Evolutionary conservation across 2,329 filamentous ascomycete genomes (phyloP).

Genomic region (Teratosphaeria zuluensis): DNA sequence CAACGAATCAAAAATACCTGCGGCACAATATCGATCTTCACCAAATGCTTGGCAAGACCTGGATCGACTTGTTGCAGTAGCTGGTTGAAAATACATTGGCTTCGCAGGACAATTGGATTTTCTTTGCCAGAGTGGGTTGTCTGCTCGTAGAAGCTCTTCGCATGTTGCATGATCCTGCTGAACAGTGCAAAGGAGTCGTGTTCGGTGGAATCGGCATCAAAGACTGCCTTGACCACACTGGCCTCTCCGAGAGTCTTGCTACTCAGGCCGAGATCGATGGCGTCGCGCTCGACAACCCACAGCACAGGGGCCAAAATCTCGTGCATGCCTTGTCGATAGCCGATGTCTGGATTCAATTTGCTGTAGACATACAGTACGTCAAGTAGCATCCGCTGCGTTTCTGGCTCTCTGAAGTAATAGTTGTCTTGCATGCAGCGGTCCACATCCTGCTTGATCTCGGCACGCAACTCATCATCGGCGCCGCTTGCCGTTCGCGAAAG

Average conservation of each 20-base stretch:
- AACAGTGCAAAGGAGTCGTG: constrained; percentile 87
- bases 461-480: constrained; percentile 70
- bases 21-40: constrained; percentile 77
- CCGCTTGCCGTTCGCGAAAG: constrained; percentile 50
- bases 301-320: constrained; percentile 85
- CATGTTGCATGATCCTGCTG: constrained; percentile 71
- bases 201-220: constrained; percentile 68
- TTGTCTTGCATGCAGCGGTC: constrained; percentile 84
- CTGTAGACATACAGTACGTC: constrained; percentile 92
- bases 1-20: constrained; percentile 98
- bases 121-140: constrained; percentile 23
- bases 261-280: constrained; percentile 45
- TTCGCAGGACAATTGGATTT: constrained; percentile 66
- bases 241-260: constrained; percentile 23
- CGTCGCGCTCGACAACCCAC: constrained; percentile 74
- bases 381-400: constrained; percentile 69
- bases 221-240: constrained; percentile 29
- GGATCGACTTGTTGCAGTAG: constrained; percentile 70
- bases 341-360: constrained; percentile 77
- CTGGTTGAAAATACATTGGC: constrained; percentile 76
- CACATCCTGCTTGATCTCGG: constrained; percentile 91
- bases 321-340: constrained; percentile 98
- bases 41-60: constrained; percentile 72
- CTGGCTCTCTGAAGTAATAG: constrained; percentile 72
- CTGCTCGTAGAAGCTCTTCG: constrained; percentile 74